Evolutionary conservation across 192 early-diverging fungal genomes (phyloP).

Genomic region (Pilaira anomala): DNA sequence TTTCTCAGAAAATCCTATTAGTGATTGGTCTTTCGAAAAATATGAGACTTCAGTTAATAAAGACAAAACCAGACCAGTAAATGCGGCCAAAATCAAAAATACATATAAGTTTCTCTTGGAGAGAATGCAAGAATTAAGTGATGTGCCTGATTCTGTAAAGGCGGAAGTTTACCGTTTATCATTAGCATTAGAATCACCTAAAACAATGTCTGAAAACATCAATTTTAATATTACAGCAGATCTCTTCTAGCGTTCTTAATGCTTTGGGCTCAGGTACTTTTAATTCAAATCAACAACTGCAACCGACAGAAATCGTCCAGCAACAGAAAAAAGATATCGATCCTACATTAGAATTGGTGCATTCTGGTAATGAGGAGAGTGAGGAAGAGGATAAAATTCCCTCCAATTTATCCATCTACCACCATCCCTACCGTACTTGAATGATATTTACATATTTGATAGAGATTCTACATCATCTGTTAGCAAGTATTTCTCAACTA

Average conservation of each 20-base stretch:
- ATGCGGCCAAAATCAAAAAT: neutral
- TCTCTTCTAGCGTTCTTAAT: neutral
- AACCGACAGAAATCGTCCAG: neutral
- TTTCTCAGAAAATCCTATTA: conserved; percentile 5
- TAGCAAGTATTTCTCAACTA: conserved; percentile 12
- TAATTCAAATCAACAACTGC: conserved; percentile 4
- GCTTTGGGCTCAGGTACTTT: too few species aligned
- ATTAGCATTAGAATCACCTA: neutral
- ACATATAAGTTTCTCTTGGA: neutral
- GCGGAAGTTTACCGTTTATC: neutral
- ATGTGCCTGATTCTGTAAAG: neutral
- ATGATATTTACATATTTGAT: conserved; percentile 21
- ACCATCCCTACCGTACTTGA: too few species aligned
- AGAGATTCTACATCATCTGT: conserved; percentile 13
- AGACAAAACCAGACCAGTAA: neutral
- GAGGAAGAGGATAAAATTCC: too few species aligned
- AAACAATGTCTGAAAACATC: neutral
- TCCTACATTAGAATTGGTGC: neutral
- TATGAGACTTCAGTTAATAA: neutral
- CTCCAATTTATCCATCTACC: too few species aligned
- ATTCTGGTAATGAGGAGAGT: neutral
- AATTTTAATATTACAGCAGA: neutral
- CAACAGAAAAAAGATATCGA: neutral
- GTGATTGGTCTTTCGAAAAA: conserved; percentile 5
- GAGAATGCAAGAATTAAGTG: neutral